phyloP scores from a whole-genome alignment of 352 stramenopile genomes.

The Globisporangium nodosum region DNA sequence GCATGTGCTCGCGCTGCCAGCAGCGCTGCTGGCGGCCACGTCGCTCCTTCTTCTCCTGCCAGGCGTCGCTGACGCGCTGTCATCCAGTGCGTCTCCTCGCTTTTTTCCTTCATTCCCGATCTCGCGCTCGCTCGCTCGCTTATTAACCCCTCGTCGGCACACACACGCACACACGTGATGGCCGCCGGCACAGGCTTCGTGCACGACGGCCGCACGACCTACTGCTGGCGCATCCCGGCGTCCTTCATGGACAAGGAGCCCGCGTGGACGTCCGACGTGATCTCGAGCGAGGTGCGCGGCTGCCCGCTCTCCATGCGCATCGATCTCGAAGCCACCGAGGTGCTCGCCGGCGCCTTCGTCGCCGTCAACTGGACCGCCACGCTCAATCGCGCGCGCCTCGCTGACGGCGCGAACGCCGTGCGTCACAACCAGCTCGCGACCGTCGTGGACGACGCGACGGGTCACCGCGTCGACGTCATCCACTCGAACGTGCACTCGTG shows the following conservation, averaged over 20 bases:
- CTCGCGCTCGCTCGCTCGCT: background rate
- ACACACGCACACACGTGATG: background rate
- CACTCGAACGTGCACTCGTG: conserved; percentile 26
- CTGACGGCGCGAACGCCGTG: conserved; percentile 12
- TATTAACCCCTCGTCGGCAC: no score
- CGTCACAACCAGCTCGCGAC: conserved; percentile 4
- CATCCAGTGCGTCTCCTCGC: background rate
- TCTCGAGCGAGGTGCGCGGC: conserved; percentile 7
- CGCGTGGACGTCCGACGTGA: conserved; percentile 7
- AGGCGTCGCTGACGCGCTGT: background rate
- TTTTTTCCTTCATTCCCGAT: background rate
- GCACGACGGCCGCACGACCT: conserved; percentile 28
- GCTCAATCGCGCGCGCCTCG: conserved; percentile 14
- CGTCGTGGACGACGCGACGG: conserved; percentile 8
- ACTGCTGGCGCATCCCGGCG: conserved; percentile 28
- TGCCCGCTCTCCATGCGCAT: conserved; percentile 22
- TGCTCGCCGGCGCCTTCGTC: conserved; percentile 11
- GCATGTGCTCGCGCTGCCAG: background rate
- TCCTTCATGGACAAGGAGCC: conserved; percentile 7
- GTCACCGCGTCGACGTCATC: conserved; percentile 15
- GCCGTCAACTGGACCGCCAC: conserved; percentile 19
- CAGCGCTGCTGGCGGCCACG: no score
- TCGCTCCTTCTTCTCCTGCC: background rate
- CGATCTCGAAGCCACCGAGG: conserved; percentile 5
- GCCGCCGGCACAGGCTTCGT: conserved; percentile 8